phyloP scores from a whole-genome alignment of 2,329 filamentous ascomycete genomes.

The Trichocomaceae sp. region DNA sequence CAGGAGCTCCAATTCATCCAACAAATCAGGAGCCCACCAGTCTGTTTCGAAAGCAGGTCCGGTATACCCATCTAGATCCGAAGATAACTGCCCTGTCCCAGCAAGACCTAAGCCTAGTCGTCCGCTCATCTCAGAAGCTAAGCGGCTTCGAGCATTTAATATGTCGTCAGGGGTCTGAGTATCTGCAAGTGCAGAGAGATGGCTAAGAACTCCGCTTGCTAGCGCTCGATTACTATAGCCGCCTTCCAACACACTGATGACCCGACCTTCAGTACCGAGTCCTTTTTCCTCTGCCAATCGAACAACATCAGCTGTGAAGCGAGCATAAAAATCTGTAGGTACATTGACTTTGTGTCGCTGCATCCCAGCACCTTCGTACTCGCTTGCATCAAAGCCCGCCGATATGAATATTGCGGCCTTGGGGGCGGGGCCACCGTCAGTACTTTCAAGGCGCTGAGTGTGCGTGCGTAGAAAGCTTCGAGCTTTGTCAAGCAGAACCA shows the following conservation, averaged over 20 bases:
- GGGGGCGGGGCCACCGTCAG: slow-evolving; percentile 54
- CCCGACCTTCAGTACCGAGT: slow-evolving; percentile 68
- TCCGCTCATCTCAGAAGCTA: slow-evolving; percentile 55
- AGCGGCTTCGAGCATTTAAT: slow-evolving; percentile 34
- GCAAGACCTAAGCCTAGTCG: slow-evolving; percentile 18
- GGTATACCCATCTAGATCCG: slow-evolving; percentile 16
- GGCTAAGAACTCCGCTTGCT: slow-evolving; percentile 80
- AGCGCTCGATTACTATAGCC: slow-evolving; percentile 92
- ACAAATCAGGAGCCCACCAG: slow-evolving; percentile 63
- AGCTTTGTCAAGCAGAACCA: slow-evolving; percentile 70
- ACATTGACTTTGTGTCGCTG: slow-evolving; percentile 94
- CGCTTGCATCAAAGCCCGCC: slow-evolving; percentile 92
- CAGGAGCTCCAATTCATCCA: slow-evolving; percentile 63
- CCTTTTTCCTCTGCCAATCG: slow-evolving; percentile 73
- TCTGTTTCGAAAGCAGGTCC: slow-evolving; percentile 52
- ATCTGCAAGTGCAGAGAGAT: slow-evolving; percentile 73
- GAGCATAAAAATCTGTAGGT: slow-evolving; percentile 91
- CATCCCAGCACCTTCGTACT: slow-evolving; percentile 89
- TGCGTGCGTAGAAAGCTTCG: slow-evolving; percentile 69
- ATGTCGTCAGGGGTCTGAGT: slow-evolving; percentile 26
- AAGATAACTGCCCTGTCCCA: not conserved
- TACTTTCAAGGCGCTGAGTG: slow-evolving; percentile 55
- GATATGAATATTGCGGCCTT: slow-evolving; percentile 90
- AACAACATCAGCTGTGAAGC: slow-evolving; percentile 79
- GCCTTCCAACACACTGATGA: slow-evolving; percentile 91